Percentiles rank a stretch among this genome's conserved stretches.
Evolutionary conservation across 176 grass and related monocot species (phyloP).

Genomic region (Urochloa ruziziensis): DNA sequence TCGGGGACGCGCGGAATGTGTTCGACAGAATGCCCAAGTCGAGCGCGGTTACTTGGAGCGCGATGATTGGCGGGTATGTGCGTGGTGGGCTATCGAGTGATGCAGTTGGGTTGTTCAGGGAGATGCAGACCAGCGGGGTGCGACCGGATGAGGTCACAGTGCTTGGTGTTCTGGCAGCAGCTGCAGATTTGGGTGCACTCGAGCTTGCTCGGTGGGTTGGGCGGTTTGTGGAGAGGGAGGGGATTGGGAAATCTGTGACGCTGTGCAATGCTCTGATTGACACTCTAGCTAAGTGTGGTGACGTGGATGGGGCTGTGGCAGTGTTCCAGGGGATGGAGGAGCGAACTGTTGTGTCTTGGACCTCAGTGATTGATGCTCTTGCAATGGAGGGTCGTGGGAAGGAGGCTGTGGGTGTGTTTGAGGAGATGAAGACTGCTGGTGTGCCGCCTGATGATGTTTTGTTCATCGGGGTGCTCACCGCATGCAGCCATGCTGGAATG

Average conservation of each 20-base stretch:
- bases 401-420: slow-evolving; percentile 51
- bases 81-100: slow-evolving; percentile 43
- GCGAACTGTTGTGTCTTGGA: slow-evolving; percentile 63
- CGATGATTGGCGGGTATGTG: slow-evolving; percentile 71
- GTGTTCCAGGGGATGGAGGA: slow-evolving; percentile 57
- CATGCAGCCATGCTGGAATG: slow-evolving; percentile 61
- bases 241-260: slow-evolving; percentile 31
- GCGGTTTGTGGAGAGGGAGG: slow-evolving; percentile 40
- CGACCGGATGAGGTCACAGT: slow-evolving; percentile 49
- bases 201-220: slow-evolving; percentile 64
- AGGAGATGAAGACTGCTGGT: slow-evolving; percentile 42
- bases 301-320: slow-evolving; percentile 46
- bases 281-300: slow-evolving; percentile 61
- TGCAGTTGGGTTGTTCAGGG: slow-evolving; percentile 52
- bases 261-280: slow-evolving; percentile 68
- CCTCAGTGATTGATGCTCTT: slow-evolving; percentile 61
- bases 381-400: slow-evolving; percentile 66
- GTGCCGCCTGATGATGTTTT: slow-evolving; percentile 58
- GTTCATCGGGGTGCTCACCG: slow-evolving; percentile 71
- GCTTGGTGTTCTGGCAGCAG: slow-evolving; percentile 48
- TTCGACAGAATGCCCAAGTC: slow-evolving; percentile 54
- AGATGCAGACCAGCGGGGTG: slow-evolving; percentile 52
- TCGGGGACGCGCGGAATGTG: slow-evolving; percentile 49
- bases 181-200: slow-evolving; percentile 60
- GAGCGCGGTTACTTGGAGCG: slow-evolving; percentile 66